Base-by-base conservation (phyloP, 78 protist species). In the Dictyostelium citrinum region DNA sequence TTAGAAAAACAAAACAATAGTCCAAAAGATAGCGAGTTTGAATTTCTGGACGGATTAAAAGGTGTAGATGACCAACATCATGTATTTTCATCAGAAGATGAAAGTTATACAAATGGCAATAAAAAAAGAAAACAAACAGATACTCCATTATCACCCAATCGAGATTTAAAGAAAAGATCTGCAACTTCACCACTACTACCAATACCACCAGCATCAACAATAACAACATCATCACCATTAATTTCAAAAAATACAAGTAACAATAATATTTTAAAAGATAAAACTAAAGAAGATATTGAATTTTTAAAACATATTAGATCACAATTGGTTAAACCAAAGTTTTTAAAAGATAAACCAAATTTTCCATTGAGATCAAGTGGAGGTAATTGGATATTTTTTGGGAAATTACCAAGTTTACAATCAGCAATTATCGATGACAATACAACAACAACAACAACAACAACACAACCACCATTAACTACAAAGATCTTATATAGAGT, bases 311-410 rank as follows among this genome's bases (percentile, higher is more conserved):
- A 27, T 35, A 33, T 29, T 10, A 88, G 55, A 67, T 20, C 70
- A 5, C 37, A 22, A 11, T 12, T 78, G 14, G 39, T 37, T 7
- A 58, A 88, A 78, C 93, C 93, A 35, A 61, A 46, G 51, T 88
- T 88, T 68, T 43, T 16, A 45, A 16, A 61, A 7, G 92, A 86
- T 27, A 86, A 75, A 20, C 29, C 7, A 43, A 70, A 35, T 7
- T 78, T 78, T 39, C 93, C 93, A 5, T 67, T 88, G 8, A 14
- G 85, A 27, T 49, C 83, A 11, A 17, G 68, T 9, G 85, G 80
- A 2, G 84, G 85, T 0, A 72, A 88, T 68, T 88, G 93, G 93
- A 88, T 17, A 31, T 29, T 75, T 9, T n/a, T 77, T 9, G 22
- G 41, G 11, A 46, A 20, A 46, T 12, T 16, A 27, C 41, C 39